phyloP scores from a whole-genome alignment of 2,329 filamentous ascomycete species.

The Albophoma yamanashiensis region DNA sequence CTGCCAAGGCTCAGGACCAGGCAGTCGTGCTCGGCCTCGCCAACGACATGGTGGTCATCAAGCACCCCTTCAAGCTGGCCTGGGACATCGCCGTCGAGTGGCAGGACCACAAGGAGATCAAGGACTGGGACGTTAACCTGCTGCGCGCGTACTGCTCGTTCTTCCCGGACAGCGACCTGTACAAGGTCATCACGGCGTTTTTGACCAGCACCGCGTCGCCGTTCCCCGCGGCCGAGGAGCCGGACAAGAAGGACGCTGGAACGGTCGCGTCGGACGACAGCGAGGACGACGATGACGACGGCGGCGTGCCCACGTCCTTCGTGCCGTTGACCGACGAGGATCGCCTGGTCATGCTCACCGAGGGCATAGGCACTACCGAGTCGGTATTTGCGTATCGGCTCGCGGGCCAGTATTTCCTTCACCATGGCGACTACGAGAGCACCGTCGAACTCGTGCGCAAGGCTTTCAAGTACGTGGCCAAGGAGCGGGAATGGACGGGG shows the following conservation, averaged over 20 bases:
- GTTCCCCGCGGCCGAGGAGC: conserved; percentile 43
- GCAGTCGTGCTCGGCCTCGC: conserved; percentile 66
- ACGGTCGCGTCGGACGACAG: conserved; percentile 39
- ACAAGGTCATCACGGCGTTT: conserved; percentile 72
- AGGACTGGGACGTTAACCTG: conserved; percentile 68
- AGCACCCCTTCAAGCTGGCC: conserved; percentile 77
- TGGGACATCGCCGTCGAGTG: conserved; percentile 91
- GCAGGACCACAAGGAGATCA: conserved; percentile 65
- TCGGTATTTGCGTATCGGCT: conserved; percentile 79
- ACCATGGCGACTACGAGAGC: conserved; percentile 75
- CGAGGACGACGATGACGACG: conserved; percentile 50
- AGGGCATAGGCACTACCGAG: conserved; percentile 54
- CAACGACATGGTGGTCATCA: conserved; percentile 91
- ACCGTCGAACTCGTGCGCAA: conserved; percentile 71
- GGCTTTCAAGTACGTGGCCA: conserved; percentile 50
- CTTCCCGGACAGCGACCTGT: conserved; percentile 76
- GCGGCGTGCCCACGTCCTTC: conserved; percentile 40
- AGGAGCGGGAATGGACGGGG: conserved; percentile 56
- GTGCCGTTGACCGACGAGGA: conserved; percentile 64
- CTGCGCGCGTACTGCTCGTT: conserved; percentile 70
- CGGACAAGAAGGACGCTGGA: conserved; percentile 9
- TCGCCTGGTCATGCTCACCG: conserved; percentile 68
- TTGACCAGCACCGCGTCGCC: conserved; percentile 76
- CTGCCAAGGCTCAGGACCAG: conserved; percentile 59
- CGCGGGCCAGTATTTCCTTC: conserved; percentile 72